phyloP scores from a whole-genome alignment of 2,329 filamentous ascomycete genomes.

The Coniochaeta sp. region DNA sequence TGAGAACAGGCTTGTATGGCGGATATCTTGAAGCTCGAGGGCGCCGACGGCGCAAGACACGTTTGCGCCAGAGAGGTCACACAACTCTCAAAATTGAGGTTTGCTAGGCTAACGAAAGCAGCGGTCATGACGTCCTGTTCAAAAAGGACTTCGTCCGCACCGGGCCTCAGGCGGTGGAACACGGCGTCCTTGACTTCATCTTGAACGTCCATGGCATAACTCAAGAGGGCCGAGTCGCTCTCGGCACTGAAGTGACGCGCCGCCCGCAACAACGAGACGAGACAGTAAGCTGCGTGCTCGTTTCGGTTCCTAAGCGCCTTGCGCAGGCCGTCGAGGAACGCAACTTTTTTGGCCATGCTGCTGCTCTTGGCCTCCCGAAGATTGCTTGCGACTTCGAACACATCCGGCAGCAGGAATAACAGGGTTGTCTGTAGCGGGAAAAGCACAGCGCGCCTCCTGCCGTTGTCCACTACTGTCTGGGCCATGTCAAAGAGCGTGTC shows the following conservation, averaged over 20 bases:
- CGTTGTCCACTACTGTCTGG: conserved; percentile 52
- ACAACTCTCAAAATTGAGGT: conserved; percentile 53
- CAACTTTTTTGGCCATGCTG: conserved; percentile 58
- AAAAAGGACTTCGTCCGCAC: conserved; percentile 42
- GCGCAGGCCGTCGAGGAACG: conserved; percentile 55
- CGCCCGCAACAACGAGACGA: conserved; percentile 55
- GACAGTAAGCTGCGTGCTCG: conserved; percentile 59
- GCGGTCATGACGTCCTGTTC: conserved; percentile 61
- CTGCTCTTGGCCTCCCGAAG: conserved; percentile 56
- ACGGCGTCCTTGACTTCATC: conserved; percentile 61
- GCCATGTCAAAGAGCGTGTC: conserved; percentile 67
- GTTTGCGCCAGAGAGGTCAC: conserved; percentile 48
- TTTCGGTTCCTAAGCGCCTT: conserved; percentile 59
- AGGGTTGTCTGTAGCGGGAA: conserved; percentile 58
- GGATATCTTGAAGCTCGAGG: conserved; percentile 54
- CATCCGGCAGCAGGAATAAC: conserved; percentile 58
- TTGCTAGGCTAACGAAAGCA: conserved; percentile 57
- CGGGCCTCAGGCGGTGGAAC: conserved; percentile 45
- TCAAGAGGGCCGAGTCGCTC: conserved; percentile 56
- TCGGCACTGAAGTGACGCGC: conserved; percentile 58
- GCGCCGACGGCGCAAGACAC: conserved; percentile 51
- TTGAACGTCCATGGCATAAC: conserved; percentile 63
- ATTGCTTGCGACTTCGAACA: conserved; percentile 64
- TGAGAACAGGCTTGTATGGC: conserved; percentile 56
- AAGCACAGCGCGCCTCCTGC: conserved; percentile 45